A percentile compares a stretch with the other conserved stretches of the same genome.
phyloP scores from a whole-genome alignment of 257 asterid species.

The Solanum rostratum region DNA sequence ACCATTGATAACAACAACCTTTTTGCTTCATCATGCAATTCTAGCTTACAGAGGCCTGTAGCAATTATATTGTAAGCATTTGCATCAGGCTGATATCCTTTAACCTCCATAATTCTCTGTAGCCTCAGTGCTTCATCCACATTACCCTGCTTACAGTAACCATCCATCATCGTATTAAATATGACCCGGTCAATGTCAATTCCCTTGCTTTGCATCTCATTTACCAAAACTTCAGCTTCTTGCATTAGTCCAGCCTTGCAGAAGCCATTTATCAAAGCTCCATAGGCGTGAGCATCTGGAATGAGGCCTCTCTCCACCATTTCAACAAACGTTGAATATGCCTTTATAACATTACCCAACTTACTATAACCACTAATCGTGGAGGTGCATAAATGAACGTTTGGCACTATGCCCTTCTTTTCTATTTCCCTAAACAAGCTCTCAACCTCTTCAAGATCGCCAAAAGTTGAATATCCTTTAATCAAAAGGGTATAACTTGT shows the following conservation, averaged over 20 bases:
- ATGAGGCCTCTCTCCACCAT: conserved; percentile 42
- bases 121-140: conserved; percentile 52
- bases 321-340: conserved; percentile 54
- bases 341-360: conserved; percentile 35
- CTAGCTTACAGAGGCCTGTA: conserved; percentile 40
- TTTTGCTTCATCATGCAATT: conserved; percentile 56
- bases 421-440: conserved; percentile 50
- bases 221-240: conserved; percentile 43
- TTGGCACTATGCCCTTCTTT: conserved; percentile 37
- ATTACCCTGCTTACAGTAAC: conserved; percentile 69
- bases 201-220: conserved; percentile 71
- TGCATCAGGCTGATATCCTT: conserved; percentile 59
- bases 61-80: conserved; percentile 53
- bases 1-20: conserved; percentile 41
- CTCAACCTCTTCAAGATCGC: conserved; percentile 37
- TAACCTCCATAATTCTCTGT: conserved; percentile 47
- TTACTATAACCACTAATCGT: conserved; percentile 48
- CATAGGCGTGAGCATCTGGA: conserved; percentile 57
- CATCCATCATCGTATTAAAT: conserved; percentile 68
- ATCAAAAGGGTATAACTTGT: conserved; percentile 57
- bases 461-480: conserved; percentile 21
- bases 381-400: conserved; percentile 40
- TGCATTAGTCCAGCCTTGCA: conserved; percentile 57
- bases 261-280: conserved; percentile 57
- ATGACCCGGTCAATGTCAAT: conserved; percentile 41